Percentiles rank a stretch among this genome's conserved stretches.
Evolutionary conservation across 2,329 filamentous ascomycete genomes (phyloP).

Genomic region (Penicillium sp.): DNA sequence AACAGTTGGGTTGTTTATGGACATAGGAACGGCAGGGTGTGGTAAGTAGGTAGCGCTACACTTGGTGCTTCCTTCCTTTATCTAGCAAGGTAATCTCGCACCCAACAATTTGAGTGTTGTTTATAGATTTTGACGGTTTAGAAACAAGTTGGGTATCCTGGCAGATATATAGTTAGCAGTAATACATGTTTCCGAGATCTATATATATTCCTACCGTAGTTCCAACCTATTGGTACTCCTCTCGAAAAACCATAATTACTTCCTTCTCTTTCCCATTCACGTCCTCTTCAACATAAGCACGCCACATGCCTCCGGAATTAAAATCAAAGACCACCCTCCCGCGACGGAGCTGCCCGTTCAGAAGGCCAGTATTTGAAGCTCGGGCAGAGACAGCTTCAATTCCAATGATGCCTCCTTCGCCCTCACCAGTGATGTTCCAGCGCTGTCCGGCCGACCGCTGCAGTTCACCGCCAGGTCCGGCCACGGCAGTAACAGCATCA

Average conservation of each 20-base stretch:
- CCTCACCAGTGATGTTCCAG: conserved; percentile 73
- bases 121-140: too few species aligned
- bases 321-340: conserved; percentile 69
- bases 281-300: conserved; percentile 62
- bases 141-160: too few species aligned
- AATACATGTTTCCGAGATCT: too few species aligned
- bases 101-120: too few species aligned
- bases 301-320: conserved; percentile 86
- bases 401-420: conserved; percentile 82
- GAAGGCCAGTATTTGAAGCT: conserved; percentile 41
- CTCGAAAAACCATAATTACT: conserved; percentile 46
- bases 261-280: conserved; percentile 33
- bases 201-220: too few species aligned
- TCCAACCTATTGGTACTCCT: conserved; percentile 31
- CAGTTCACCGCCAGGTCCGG: conserved; percentile 70
- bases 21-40: too few species aligned
- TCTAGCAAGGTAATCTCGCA: too few species aligned
- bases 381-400: conserved; percentile 55
- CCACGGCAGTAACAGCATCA: conserved; percentile 61
- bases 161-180: too few species aligned
- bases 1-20: too few species aligned
- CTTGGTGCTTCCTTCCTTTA: too few species aligned
- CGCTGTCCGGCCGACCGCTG: conserved; percentile 70
- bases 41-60: too few species aligned
- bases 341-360: conserved; percentile 30